These are phyloP conservation scores for Nicotiana tomentosiformis DNA, from an alignment of 257 asterid species.

Conservation along the genomic window DNA sequence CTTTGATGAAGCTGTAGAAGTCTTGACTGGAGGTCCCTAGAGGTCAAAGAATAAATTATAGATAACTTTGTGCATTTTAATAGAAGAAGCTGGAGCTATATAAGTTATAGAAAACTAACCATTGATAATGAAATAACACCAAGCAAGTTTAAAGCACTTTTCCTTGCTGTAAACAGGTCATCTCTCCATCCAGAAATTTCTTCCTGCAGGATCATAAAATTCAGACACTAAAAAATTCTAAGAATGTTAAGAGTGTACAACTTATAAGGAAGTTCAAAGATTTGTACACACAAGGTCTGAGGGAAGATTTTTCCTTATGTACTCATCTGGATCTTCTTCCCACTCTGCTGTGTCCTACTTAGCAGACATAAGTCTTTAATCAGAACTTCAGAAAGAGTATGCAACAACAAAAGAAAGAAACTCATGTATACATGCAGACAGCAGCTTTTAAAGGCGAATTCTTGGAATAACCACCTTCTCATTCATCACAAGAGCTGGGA, in stretches of 20 bases:
- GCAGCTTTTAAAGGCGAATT: background rate
- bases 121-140: conserved; percentile 33
- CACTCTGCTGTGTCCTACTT: conserved; percentile 33
- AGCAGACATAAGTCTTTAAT: conserved; percentile 1
- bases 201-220: conserved; percentile 19
- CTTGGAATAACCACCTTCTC: conserved; percentile 30
- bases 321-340: conserved; percentile 44
- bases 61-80: background rate
- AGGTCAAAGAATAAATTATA: conserved; percentile 4
- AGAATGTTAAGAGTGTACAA: background rate
- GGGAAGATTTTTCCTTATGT: conserved; percentile 40
- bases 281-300: conserved; percentile 32
- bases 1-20: conserved; percentile 30
- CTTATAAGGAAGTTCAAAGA: background rate
- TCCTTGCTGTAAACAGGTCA: conserved; percentile 41
- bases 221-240: background rate
- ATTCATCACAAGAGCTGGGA: conserved; percentile 33
- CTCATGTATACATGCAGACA: background rate
- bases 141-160: conserved; percentile 42
- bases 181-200: conserved; percentile 40
- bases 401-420: background rate
- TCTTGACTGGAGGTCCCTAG: conserved; percentile 36
- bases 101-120: conserved; percentile 14
- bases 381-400: conserved; percentile 1
- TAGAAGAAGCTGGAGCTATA: background rate